phyloP scores from a whole-genome alignment of 306 rosid genomes.

The Trichosanthes cucumerina region DNA sequence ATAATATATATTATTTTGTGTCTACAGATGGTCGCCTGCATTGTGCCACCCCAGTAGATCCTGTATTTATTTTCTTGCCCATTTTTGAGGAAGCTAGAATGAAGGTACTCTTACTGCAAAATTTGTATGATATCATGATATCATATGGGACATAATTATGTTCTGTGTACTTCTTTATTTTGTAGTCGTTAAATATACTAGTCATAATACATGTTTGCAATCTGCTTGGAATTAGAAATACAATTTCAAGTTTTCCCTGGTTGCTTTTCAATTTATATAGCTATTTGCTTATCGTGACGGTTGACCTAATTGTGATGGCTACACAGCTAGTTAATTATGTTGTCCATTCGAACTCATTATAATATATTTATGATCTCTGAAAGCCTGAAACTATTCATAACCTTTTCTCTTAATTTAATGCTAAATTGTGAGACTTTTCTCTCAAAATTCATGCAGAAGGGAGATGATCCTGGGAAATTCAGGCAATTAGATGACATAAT shows the following conservation, averaged over 20 bases:
- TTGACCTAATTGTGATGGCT: not conserved
- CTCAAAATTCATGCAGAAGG: constrained; percentile 48
- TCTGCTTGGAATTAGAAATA: not conserved
- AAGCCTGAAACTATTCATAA: not conserved
- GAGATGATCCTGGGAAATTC: constrained; percentile 75
- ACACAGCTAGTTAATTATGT: not conserved
- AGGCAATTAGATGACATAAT: constrained; percentile 81
- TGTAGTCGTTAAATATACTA: not conserved
- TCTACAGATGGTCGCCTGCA: constrained; percentile 67
- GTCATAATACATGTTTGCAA: not conserved
- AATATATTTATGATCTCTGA: not conserved
- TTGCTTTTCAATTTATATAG: not conserved
- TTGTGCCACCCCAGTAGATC: constrained; percentile 75
- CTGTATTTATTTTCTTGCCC: constrained; percentile 77
- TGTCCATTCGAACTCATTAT: not conserved
- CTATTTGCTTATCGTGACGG: not conserved
- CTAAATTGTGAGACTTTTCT: not conserved
- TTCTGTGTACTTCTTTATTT: not conserved
- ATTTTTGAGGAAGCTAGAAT: constrained; percentile 83
- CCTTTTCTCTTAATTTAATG: not conserved
- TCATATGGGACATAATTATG: not conserved
- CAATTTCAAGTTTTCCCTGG: not conserved
- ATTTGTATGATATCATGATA: not conserved
- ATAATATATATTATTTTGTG: not conserved
- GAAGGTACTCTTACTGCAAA: constrained; percentile 40